Evolutionary conservation across 2,329 filamentous ascomycete genomes (phyloP).

Genomic region (Claviceps spartinae): DNA sequence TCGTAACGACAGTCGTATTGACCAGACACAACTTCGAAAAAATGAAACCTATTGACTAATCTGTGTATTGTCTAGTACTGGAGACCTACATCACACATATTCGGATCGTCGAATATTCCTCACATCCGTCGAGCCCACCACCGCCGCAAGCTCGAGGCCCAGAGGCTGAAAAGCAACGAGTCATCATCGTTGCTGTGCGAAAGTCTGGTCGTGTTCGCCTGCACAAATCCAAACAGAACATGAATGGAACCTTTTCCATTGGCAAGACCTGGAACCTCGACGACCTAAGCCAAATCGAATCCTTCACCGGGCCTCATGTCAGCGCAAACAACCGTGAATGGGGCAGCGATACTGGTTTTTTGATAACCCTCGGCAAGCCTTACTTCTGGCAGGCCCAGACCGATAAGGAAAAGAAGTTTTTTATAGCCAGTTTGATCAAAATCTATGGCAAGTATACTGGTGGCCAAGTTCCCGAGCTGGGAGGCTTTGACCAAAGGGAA

Average conservation of each 20-base stretch:
- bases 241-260: conserved; percentile 87
- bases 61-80: conserved; percentile 15
- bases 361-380: conserved; percentile 78
- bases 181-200: conserved; percentile 87
- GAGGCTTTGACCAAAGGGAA: conserved; percentile 72
- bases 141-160: conserved; percentile 60
- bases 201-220: conserved; percentile 86
- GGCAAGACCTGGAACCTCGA: conserved; percentile 98
- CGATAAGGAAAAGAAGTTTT: conserved; percentile 95
- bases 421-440: conserved; percentile 90
- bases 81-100: conserved; percentile 99
- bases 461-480: conserved; percentile 63
- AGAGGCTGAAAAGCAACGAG: conserved; percentile 70
- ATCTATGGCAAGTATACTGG: conserved; percentile 95
- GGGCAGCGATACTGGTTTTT: conserved; percentile 74
- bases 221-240: conserved; percentile 94
- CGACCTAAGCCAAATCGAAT: conserved; percentile 72
- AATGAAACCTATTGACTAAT: conserved; percentile 6
- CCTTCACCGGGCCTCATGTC: conserved; percentile 52
- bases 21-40: not conserved
- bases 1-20: too few species aligned
- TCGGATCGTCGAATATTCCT: conserved; percentile 73
- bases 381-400: conserved; percentile 96
- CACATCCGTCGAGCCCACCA: conserved; percentile 69
- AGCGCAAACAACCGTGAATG: conserved; percentile 52